Evolutionary conservation across 23 red algal genomes (phyloP).

Genomic region (Agarophyton chilense): DNA sequence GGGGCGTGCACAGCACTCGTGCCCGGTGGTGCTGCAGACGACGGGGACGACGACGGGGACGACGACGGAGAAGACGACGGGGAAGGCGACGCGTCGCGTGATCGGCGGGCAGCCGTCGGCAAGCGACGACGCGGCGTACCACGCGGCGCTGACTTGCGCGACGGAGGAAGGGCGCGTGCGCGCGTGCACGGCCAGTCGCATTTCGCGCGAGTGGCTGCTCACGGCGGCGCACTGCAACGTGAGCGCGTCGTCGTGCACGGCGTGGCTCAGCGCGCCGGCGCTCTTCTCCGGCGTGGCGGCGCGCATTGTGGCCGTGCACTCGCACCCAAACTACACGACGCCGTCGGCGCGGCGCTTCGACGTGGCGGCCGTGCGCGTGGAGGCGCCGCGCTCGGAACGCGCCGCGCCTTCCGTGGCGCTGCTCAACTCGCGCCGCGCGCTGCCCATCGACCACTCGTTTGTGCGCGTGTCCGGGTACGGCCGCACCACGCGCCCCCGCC

Average conservation of each 20-base stretch:
- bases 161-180: not conserved
- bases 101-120: not conserved
- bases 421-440: not conserved
- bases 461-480: slow-evolving; percentile 64
- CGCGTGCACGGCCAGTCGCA: slow-evolving; percentile 32
- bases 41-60: not conserved
- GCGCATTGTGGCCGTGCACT: not conserved
- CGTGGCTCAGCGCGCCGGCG: no score
- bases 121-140: not conserved
- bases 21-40: slow-evolving; percentile 9
- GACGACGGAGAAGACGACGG: no score
- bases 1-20: not conserved
- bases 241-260: not conserved
- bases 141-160: not conserved
- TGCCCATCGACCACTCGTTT: not conserved
- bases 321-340: not conserved
- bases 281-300: not conserved
- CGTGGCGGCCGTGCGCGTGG: not conserved
- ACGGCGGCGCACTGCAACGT: slow-evolving; percentile 73
- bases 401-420: not conserved
- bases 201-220: slow-evolving; percentile 42
- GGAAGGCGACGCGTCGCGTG: not conserved
- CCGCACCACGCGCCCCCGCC: not conserved
- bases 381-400: not conserved
- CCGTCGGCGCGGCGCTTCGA: not conserved